Percentiles rank a stretch among this genome's conserved stretches.
Evolutionary conservation across 768 basidiomycete genomes (phyloP).

Genomic region (Russula compacta): DNA sequence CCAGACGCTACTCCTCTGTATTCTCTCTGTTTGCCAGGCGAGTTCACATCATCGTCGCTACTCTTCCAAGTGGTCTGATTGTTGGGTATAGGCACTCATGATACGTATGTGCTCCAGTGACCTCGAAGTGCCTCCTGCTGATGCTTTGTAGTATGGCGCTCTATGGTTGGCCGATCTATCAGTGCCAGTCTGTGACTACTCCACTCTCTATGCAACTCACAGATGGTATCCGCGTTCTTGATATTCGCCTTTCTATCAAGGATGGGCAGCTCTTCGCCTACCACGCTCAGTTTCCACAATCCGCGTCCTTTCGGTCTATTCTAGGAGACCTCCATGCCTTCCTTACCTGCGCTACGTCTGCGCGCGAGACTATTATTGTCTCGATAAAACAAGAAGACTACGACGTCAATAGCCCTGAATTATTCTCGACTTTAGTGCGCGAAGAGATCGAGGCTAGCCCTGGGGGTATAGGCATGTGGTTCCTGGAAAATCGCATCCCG

Average conservation of each 20-base stretch:
- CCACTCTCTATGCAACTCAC: slow-evolving; percentile 61
- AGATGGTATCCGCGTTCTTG: slow-evolving; percentile 73
- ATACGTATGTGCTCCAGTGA: slow-evolving; percentile 39
- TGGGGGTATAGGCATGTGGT: slow-evolving; percentile 61
- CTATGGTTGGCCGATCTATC: slow-evolving; percentile 78
- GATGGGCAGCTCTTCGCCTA: slow-evolving; percentile 60
- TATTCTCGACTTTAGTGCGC: slow-evolving; percentile 59
- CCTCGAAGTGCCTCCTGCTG: not conserved
- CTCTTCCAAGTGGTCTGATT: slow-evolving; percentile 10
- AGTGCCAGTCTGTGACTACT: slow-evolving; percentile 65
- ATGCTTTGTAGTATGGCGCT: slow-evolving; percentile 55
- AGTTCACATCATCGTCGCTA: slow-evolving; percentile 21
- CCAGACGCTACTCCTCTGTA: slow-evolving; percentile 63
- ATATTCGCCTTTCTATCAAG: slow-evolving; percentile 68
- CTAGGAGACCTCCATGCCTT: slow-evolving; percentile 53
- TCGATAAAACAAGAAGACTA: slow-evolving; percentile 87
- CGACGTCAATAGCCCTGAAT: slow-evolving; percentile 31
- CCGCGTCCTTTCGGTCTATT: slow-evolving; percentile 57
- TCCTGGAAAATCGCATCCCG: slow-evolving; percentile 72
- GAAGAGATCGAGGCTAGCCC: slow-evolving; percentile 52
- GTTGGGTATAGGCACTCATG: slow-evolving; percentile 46
- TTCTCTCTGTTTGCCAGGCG: slow-evolving; percentile 70
- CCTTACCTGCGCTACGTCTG: slow-evolving; percentile 46
- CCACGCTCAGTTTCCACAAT: slow-evolving; percentile 70
- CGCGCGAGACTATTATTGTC: slow-evolving; percentile 70